phyloP scores from a whole-genome alignment of 2,329 filamentous ascomycete genomes.

The Cercospora berteroae region DNA sequence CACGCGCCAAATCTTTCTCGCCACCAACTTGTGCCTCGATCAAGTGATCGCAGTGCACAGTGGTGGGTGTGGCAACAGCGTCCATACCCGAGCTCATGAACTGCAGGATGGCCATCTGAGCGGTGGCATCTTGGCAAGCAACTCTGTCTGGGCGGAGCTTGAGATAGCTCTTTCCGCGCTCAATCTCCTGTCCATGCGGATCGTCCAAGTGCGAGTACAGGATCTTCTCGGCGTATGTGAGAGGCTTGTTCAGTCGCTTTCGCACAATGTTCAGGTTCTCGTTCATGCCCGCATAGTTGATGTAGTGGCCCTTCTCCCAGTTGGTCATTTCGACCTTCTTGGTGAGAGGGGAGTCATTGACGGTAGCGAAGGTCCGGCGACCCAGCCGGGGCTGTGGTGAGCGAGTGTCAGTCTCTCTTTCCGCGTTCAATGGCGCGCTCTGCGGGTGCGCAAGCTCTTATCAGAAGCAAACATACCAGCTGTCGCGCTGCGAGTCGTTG shows the following conservation, averaged over 20 bases:
- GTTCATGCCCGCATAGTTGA: conserved; percentile 99
- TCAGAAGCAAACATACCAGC: conserved; percentile 38
- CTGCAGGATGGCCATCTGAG: conserved; percentile 99
- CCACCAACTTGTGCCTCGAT: conserved; percentile 96
- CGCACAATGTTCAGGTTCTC: conserved; percentile 94
- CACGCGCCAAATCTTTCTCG: conserved; percentile 87
- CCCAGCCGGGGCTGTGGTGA: conserved; percentile 41
- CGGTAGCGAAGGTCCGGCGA: conserved; percentile 72
- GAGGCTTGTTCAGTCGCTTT: conserved; percentile 72
- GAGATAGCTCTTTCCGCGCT: conserved; percentile 92
- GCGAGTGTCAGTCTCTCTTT: conserved; percentile 22
- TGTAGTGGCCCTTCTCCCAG: conserved; percentile 92
- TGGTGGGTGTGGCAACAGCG: conserved; percentile 87
- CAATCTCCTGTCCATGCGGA: conserved; percentile 90
- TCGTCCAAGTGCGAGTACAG: conserved; percentile 98
- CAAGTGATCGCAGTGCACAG: conserved; percentile 98
- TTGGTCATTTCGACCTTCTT: conserved; percentile 98
- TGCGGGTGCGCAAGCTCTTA: conserved; percentile 15
- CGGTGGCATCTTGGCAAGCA: conserved; percentile 98
- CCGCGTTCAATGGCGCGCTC: conserved; percentile 12
- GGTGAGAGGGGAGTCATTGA: conserved; percentile 80
- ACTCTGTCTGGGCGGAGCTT: conserved; percentile 96
- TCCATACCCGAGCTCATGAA: conserved; percentile 99
- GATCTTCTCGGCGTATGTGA: conserved; percentile 97
- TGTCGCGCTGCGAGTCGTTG: conserved; percentile 41